Base-by-base conservation (phyloP, 2,329 filamentous ascomycete genomes). In the Fusarium newnesense region DNA sequence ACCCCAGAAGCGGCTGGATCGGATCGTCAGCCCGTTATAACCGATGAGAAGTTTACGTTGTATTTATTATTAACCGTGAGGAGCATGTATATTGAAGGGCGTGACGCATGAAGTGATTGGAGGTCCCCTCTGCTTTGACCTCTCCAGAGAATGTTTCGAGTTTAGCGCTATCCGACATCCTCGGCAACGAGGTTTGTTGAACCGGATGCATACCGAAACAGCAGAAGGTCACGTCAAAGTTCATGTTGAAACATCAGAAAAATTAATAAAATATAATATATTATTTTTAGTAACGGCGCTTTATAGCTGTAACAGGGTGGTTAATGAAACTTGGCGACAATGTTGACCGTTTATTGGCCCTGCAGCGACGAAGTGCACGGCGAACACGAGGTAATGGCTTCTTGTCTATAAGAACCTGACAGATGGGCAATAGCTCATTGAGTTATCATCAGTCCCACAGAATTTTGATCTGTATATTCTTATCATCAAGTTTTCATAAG, bases 41-140 rank as follows among this genome's bases (percentile, higher is more conserved):
- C 62, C 59, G 59, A 44, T 13, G 4, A 1, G 0, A 0, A n/a
- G 2, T 28, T 24, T 3, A 18, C 8, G 21, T 28, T 21, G 2
- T 12, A 16, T 9, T 28, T 44, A 21, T 18, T 47, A 9, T 47
- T 9, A 36, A n/a, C 12, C 10, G 5, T 7, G 36, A 54, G 36
- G 19, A 30, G 36, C 15, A 42, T 42, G 52, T 11, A 26, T 39
- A 7, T 1, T 7, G 34, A 39, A 53, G 32, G 34, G 50, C 50
- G 32, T 53, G 10, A 2, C 24, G 5, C 34, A 4, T 16, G 0
- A 28, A 46, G 9, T 46, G 9, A 57, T 46, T 57, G 39, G 54
- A 57, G 30, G 18, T 21, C 5, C 15, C 13, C 4, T 9, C n/a
- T 18, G 18, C 39, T 47, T 47, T 46, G n/a, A 36, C 54, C 6